Evolutionary conservation across 2,329 filamentous ascomycete species (phyloP), one percentile per base, ranked within the genome.

Genomic region (Alternaria atra): DNA sequence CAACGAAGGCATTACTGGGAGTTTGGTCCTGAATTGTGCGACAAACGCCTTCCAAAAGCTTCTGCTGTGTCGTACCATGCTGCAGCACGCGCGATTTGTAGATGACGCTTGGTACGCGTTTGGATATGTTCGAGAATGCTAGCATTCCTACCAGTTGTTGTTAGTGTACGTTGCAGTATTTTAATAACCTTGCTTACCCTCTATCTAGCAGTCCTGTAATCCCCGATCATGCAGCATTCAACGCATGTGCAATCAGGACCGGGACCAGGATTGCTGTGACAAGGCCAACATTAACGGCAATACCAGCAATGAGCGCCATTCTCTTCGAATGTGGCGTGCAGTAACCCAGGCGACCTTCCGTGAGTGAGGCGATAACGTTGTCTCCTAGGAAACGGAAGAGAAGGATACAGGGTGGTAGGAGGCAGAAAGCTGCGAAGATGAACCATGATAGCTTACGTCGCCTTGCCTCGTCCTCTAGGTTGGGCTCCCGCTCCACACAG

Each of bases 321-420:
- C 65, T 60, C 63, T 80, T 79, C n/a, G 77, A 70, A 37, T 61
- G 54, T 17, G 60, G 47, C 0, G 72, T 66, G 56, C 73, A 77
- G n/a, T 72, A 64, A 6, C 69, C 66, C 23, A 80, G 63, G 4
- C 68, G 65, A 12, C 77, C 78, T 6, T 74, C 63, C 0, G 77
- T 77, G 13, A 72, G 42, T 3, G 63, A 72, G 10, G 62, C 59
- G 10, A 80, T 76, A 44, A 77, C 55, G 2, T 57, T 52, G 58
- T 80, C 78, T 35, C 75, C 72, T 23, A 66, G 63, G 27, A 69
- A 70, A n/a, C 77, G 76, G 57, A 73, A 79, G 25, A 80, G 68
- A 29, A 80, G 66, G 29, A 79, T 73, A 12, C 73, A 65, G 6
- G 78, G 74, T 5, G 78, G 78, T 13, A 80, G 63, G 2, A 79